Base-by-base conservation (phyloP, 2,329 filamentous ascomycete genomes). In the Grosmannia huntii region DNA sequence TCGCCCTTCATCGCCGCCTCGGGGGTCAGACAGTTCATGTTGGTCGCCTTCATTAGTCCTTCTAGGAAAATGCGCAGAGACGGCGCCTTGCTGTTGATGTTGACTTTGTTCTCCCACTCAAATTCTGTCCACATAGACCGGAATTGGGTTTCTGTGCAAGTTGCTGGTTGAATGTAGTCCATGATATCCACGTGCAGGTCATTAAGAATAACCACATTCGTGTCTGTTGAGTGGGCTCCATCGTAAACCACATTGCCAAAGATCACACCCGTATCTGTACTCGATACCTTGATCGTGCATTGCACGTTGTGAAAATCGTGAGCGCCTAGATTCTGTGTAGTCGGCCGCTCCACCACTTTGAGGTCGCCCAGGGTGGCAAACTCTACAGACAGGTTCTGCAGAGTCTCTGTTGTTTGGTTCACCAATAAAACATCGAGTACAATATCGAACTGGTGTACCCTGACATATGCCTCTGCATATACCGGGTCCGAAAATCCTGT, bases 41-140 rank as follows among this genome's bases (percentile, higher is more conserved):
- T 97, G 57, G 94, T 99, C 71, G 88, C 92, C 61, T 90, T 90
- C 94, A 97, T 97, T 61, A 99, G 77, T 70, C 95, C 87, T 65
- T 89, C 86, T 63, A 99, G 76, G 82, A 99, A 99, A 23, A 95
- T 90, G 55, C 92, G 84, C 61, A 99, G 78, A 31, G 83, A 87
- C 77, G 92, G 95, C 64, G 89, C 90, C 79, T 96, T 97, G 63
- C 89, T 95, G 75, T 96, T 96, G 76, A 99, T 97, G 76, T 99
- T 99, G 72, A 99, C 92, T 82, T 99, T 99, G 77, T 99, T 99
- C 79, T 99, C 94, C 94, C 94, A 99, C 71, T 99, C 94, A 65
- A 99, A 99, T 70, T 99, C 94, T 44, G 94, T 99, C 94, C 94
- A 99, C 94, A 99, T 99, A n/a, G 90, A 95, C 60, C 94, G 84